Conservation (phyloP, 371 early-diverging fungal genomes). For the Lichtheimia corymbifera region DNA sequence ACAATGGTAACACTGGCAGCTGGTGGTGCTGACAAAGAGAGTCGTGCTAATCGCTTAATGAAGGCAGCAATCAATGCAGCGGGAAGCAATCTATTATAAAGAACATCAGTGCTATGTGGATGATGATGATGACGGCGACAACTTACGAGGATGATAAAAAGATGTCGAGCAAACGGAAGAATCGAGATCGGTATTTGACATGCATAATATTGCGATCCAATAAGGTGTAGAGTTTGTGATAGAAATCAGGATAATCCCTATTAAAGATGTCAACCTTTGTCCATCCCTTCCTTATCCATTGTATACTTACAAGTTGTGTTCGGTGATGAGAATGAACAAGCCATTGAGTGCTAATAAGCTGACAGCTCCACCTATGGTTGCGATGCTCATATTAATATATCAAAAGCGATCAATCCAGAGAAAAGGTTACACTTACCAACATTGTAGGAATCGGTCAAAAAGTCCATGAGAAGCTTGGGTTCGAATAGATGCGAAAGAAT, state of each 20-base stretch:
- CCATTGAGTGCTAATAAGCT: slow-evolving; percentile 92
- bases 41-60: slow-evolving; percentile 86
- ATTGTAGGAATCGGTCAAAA: slow-evolving; percentile 87
- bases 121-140: background rate
- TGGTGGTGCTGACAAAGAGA: slow-evolving; percentile 84
- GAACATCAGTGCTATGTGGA: background rate
- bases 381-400: background rate
- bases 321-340: slow-evolving; percentile 85
- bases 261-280: background rate
- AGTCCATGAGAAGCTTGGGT: slow-evolving; percentile 85
- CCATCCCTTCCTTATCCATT: background rate
- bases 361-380: slow-evolving; percentile 68
- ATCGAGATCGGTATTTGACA: slow-evolving; percentile 90
- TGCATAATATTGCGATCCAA: slow-evolving; percentile 87
- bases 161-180: slow-evolving; percentile 84
- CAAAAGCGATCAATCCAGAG: background rate
- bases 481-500: slow-evolving; percentile 82
- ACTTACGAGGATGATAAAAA: slow-evolving; percentile 87
- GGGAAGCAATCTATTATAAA: slow-evolving; percentile 72
- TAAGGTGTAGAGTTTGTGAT: slow-evolving; percentile 86
- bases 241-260: slow-evolving; percentile 96
- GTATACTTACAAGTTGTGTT: slow-evolving; percentile 81
- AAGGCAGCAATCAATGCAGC: slow-evolving; percentile 89
- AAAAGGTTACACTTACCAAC: slow-evolving; percentile 47
- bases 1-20: slow-evolving; percentile 80